Conservation (phyloP, 1,284 basidiomycete species). For the Microbotryum intermedium region DNA sequence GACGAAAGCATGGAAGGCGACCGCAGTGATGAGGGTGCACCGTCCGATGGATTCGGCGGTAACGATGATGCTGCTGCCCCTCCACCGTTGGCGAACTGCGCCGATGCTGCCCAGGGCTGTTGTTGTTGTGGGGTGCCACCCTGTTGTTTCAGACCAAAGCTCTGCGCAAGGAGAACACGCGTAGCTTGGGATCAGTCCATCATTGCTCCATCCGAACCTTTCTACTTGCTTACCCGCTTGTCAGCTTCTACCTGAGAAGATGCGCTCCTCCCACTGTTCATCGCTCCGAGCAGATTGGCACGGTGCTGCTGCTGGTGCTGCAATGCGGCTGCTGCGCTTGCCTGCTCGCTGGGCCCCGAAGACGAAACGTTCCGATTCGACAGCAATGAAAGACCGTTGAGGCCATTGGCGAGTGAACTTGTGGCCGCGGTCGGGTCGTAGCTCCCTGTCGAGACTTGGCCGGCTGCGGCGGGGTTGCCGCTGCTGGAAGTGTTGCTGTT, state of each 20-base stretch:
- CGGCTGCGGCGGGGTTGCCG: not conserved
- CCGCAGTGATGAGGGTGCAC: constrained; percentile 4
- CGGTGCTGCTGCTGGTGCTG: constrained; percentile 28
- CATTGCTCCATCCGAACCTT: not conserved
- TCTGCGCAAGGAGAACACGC: not conserved
- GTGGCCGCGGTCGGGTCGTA: too few species aligned
- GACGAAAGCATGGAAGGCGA: not conserved
- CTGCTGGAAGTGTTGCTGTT: not conserved
- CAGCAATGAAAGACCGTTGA: constrained; percentile 19
- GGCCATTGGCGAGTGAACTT: constrained; percentile 2
- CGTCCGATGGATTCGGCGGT: constrained; percentile 3
- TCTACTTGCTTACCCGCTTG: constrained; percentile 7
- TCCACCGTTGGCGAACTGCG: constrained; percentile 11
- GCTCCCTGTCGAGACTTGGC: not conserved
- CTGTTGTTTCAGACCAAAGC: not conserved
- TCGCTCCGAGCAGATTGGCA: constrained; percentile 29
- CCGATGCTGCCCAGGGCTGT: not conserved
- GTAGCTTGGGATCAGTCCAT: not conserved
- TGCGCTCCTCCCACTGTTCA: constrained; percentile 24
- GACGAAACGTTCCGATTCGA: constrained; percentile 3
- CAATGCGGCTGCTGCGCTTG: constrained; percentile 28
- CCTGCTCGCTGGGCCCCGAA: constrained; percentile 25
- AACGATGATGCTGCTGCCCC: constrained; percentile 15
- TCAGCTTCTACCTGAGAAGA: constrained; percentile 7
- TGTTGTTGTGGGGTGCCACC: constrained; percentile 1